Conservation (phyloP, 345 rosid genomes). For the Sonneratia alba region DNA sequence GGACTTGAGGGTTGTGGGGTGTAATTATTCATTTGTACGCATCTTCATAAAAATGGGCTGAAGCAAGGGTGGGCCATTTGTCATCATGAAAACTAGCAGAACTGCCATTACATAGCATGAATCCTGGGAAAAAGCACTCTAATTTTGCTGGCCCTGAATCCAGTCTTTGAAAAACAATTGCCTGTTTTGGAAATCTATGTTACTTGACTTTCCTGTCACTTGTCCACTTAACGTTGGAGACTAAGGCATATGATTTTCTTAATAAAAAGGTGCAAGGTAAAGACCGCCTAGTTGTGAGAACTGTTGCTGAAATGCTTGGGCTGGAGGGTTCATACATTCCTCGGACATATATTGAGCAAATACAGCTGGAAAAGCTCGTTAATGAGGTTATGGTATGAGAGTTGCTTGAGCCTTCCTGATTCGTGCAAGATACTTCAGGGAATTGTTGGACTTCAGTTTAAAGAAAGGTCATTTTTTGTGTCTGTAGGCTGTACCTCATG, state of each 20-base stretch:
- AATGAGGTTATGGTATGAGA: slow-evolving; percentile 73
- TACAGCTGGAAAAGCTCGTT: slow-evolving; percentile 78
- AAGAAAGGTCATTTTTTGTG: neutral
- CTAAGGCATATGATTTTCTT: neutral
- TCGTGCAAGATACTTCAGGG: neutral
- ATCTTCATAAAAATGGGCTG: no score
- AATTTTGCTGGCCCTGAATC: neutral
- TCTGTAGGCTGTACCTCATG: slow-evolving; percentile 71
- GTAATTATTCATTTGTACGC: no score
- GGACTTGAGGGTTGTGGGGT: neutral
- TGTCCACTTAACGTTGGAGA: neutral
- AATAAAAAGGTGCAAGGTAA: slow-evolving; percentile 83
- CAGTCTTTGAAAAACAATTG: neutral
- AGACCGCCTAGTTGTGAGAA: slow-evolving; percentile 57
- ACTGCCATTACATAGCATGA: neutral
- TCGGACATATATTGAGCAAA: slow-evolving; percentile 84
- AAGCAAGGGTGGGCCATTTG: neutral
- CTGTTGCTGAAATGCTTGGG: slow-evolving; percentile 64
- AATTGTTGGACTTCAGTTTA: neutral
- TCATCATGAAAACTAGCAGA: neutral
- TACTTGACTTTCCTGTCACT: neutral
- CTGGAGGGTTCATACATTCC: slow-evolving; percentile 75
- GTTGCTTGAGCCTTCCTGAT: neutral
- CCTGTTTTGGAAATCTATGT: neutral
- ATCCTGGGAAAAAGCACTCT: neutral